These are phyloP conservation scores for Coelastrella sp. DNA, from an alignment of 139 green algal genomes.

Conservation along the genomic window DNA sequence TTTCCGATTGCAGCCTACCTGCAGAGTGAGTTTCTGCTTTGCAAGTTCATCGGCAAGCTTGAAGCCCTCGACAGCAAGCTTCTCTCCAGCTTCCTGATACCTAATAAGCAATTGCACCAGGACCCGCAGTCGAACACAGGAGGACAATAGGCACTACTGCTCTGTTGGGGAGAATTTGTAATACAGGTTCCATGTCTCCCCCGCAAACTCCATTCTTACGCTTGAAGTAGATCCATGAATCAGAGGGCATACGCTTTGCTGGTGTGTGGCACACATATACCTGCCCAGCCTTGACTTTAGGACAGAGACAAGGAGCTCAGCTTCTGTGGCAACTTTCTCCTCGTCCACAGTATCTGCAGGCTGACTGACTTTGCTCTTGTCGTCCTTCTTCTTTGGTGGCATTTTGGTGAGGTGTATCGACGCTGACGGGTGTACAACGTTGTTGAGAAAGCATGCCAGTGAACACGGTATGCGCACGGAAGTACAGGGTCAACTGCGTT, in stretches of 20 bases:
- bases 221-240: no score
- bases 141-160: no score
- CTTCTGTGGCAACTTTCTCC: constrained; percentile 77
- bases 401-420: constrained; percentile 52
- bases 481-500: no score
- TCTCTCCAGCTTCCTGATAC: constrained; percentile 76
- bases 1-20: no score
- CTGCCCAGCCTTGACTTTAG: constrained; percentile 79
- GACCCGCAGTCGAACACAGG: no score
- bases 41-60: constrained; percentile 75
- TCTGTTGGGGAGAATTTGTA: no score
- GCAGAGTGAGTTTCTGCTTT: constrained; percentile 77
- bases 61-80: constrained; percentile 74
- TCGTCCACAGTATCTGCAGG: constrained; percentile 54
- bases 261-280: constrained; percentile 7
- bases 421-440: no score
- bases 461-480: no score
- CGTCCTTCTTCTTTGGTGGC: constrained; percentile 75
- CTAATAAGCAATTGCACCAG: no score
- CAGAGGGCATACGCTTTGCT: background rate
- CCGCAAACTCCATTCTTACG: no score
- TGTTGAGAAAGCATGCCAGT: no score
- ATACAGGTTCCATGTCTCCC: no score
- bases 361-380: constrained; percentile 44
- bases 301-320: constrained; percentile 79